Evolutionary conservation across 768 basidiomycete species (phyloP), one percentile per base, ranked within the genome.

Genomic region (Baorangia bicolor): DNA sequence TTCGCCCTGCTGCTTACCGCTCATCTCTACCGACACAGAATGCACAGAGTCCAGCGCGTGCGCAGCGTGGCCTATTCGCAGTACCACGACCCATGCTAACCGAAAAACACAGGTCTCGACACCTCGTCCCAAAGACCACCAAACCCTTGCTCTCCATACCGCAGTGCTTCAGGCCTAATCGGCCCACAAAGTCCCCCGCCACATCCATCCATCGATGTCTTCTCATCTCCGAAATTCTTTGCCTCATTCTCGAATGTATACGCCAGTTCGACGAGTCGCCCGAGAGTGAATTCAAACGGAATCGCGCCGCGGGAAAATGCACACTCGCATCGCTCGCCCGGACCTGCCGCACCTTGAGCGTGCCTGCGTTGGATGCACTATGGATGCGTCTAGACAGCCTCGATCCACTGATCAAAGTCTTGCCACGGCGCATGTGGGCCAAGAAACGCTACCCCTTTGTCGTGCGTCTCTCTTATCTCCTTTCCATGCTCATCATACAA

Each of bases 321-420:
- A 59, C 69, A 2, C 68, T 70, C 9, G 68, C 60, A 40, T 57
- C 56, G 0, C 68, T 70, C 16, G 68, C 70, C 8, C 55, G 61
- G 39, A 72, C 69, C 0, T 70, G 70, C 40, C 59, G 50, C 12
- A 51, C 64, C 0, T 55, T 70, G 41, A 64, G 59, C 27, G 49
- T 27, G n/a, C 55, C 62, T 2, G 61, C 69, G 1, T 27, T 70
- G n/a, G 69, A 70, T 58, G 52, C 38, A 1, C 61, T 72, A 7
- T 70, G 69, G 69, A 62, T 62, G 67, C 57, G 60, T 42, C 56
- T 68, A 2, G 67, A 68, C n/a, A 60, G 44, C 28, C 67, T 68
- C 18, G 67, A 68, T 59, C 67, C 67, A 0, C 46, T 68, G 44
- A 68, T 68, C 20, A 66, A 53, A 14, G 55, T 68, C 14, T 53